Conservation (phyloP, 2,329 filamentous ascomycete species). For the Neonectria hederae region DNA sequence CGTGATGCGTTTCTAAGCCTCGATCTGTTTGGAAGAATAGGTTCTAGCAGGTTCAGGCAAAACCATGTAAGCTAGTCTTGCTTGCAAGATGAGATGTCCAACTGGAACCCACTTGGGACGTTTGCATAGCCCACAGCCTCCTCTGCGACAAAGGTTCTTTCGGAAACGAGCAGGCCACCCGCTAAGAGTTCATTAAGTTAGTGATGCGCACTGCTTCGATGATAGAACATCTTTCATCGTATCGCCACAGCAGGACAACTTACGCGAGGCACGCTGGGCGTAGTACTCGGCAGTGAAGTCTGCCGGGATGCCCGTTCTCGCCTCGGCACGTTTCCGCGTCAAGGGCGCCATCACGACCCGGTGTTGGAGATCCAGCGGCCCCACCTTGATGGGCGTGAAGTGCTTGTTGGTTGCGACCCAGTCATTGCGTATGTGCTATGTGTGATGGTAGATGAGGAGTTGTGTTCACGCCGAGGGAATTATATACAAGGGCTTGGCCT, state of each 20-base stretch:
- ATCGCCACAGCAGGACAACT: not conserved
- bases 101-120: slow-evolving; percentile 28
- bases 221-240: not conserved
- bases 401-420: slow-evolving; percentile 40
- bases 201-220: not conserved
- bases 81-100: not conserved
- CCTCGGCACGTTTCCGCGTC: slow-evolving; percentile 61
- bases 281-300: slow-evolving; percentile 57
- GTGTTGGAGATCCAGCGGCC: slow-evolving; percentile 50
- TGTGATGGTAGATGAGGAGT: not conserved
- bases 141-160: slow-evolving; percentile 56
- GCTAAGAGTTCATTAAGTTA: slow-evolving; percentile 27
- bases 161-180: slow-evolving; percentile 55
- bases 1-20: slow-evolving; percentile 68
- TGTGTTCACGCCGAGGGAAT: not conserved
- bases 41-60: slow-evolving; percentile 62
- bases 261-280: slow-evolving; percentile 52
- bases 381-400: slow-evolving; percentile 55
- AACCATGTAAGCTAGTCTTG: not conserved
- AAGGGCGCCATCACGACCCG: slow-evolving; percentile 65
- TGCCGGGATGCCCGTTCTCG: slow-evolving; percentile 42
- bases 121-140: slow-evolving; percentile 44
- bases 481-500: not conserved
- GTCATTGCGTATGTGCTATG: slow-evolving; percentile 20
- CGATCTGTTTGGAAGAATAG: slow-evolving; percentile 64